phyloP scores from a whole-genome alignment of 208 protist species.

The Leishmania gerbilli region DNA sequence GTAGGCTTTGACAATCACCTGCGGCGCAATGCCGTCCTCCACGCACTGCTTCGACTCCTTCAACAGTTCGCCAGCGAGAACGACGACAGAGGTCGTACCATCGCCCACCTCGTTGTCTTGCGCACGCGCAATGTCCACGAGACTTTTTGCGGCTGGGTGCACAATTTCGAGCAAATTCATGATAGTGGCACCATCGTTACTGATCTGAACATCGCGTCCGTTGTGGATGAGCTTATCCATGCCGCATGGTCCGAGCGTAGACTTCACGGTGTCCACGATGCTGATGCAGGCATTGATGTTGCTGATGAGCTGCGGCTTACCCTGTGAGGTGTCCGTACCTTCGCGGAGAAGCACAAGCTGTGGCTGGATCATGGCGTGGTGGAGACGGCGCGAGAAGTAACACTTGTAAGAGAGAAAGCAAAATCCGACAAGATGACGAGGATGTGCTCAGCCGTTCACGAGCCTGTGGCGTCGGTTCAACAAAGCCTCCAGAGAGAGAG shows the following conservation, averaged over 20 bases:
- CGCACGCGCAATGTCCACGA: conserved; percentile 99
- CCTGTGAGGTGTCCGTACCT: conserved; percentile 99
- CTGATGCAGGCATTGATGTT: conserved; percentile 99
- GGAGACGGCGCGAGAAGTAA: conserved; percentile 9
- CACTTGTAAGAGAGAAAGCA: background rate
- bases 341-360: conserved; percentile 99
- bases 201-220: conserved; percentile 96
- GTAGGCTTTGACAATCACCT: conserved; percentile 98
- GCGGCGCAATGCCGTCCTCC: conserved; percentile 99
- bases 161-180: conserved; percentile 99
- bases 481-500: background rate
- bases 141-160: conserved; percentile 98
- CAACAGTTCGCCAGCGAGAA: conserved; percentile 99
- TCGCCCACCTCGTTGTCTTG: conserved; percentile 99
- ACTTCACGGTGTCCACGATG: conserved; percentile 95
- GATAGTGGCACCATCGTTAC: conserved; percentile 99
- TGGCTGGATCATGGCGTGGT: conserved; percentile 89
- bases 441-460: background rate
- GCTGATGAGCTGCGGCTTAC: conserved; percentile 98
- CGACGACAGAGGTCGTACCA: conserved; percentile 99
- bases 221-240: conserved; percentile 99
- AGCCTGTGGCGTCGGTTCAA: background rate
- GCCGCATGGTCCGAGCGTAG: conserved; percentile 98
- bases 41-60: conserved; percentile 98
- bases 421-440: background rate